Evolutionary conservation across 305 asterid species (phyloP).

Genomic region (Galium porrigens): DNA sequence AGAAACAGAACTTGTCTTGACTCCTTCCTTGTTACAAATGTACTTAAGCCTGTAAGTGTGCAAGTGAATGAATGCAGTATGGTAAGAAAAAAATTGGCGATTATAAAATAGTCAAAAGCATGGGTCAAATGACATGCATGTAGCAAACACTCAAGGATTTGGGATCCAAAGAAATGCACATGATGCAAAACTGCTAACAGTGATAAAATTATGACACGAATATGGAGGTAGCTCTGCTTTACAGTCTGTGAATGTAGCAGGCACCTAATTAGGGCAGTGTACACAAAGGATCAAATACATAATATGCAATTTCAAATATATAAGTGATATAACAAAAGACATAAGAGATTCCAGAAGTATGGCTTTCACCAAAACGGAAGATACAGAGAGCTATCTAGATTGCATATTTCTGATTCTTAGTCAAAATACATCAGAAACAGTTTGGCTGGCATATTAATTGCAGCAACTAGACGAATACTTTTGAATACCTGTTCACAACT

Average conservation of each 20-base stretch:
- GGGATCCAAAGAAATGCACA: neutral
- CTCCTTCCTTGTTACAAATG: slow-evolving; percentile 70
- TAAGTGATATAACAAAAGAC: neutral
- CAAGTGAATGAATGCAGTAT: slow-evolving; percentile 16
- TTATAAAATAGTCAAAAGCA: neutral
- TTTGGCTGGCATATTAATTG: neutral
- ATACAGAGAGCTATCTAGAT: neutral
- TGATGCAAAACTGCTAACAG: neutral
- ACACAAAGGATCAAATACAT: neutral
- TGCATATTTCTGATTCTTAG: neutral
- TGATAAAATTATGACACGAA: neutral
- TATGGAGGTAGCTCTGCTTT: neutral
- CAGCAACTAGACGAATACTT: neutral
- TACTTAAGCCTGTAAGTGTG: slow-evolving; percentile 61
- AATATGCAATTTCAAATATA: neutral
- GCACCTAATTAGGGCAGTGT: neutral
- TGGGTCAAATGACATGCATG: neutral
- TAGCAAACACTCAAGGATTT: neutral
- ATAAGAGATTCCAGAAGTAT: neutral
- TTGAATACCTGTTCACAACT: slow-evolving; percentile 64
- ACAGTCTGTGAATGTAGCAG: neutral
- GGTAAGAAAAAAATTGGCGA: slow-evolving; percentile 4
- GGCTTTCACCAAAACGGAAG: neutral
- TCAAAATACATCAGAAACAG: neutral
- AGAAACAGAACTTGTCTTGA: slow-evolving; percentile 59